Evolutionary conservation across 768 basidiomycete species (phyloP), one percentile per base, ranked within the genome.

Genomic region (Leccinellum rugosiceps): DNA sequence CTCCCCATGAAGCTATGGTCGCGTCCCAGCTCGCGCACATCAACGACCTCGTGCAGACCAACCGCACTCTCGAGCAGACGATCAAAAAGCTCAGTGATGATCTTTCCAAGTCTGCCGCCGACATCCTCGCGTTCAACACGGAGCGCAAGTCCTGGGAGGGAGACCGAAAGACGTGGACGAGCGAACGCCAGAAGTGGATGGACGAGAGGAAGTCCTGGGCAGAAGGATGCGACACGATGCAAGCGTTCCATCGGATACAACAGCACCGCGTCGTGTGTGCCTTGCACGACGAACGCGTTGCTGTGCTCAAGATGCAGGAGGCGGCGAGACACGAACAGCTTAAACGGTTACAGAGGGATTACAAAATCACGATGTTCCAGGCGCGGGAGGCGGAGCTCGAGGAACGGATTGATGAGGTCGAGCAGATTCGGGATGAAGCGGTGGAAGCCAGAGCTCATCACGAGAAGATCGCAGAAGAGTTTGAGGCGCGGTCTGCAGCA

Each of bases 31-130:
- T 84, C 58, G 72, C 78, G 3, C 88, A 90, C 67, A 88, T 92
- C 50, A 80, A 86, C 50, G 87, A 91, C 44, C 81, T 92, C 52
- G 86, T 89, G 3, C 81, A 86, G 60, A 78, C 83, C 59, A 87
- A 82, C 64, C 83, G 83, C 25, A 81, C 80, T 0, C 78, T 88
- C 52, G 86, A 88, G 56, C 80, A 84, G 58, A 79, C 79, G 4
- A 78, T 80, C 69, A 80, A 80, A 62, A 82, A 79, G 45, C 78
- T 89, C 34, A 66, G 72, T 15, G 79, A 80, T 23, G 80, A 84
- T 43, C 63, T 85, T 30, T 69, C 74, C 48, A 78, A 76, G 47
- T 65, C 62, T 19, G 38, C 52, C 9, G 43, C 62, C 15, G 63
- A 71, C 19, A 30, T 59, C 21, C 72, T 76, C 9, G 71, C 75